Evolutionary conservation across 2,329 filamentous ascomycete species (phyloP).

Genomic region (Arthrobotrys sphaeroides): DNA sequence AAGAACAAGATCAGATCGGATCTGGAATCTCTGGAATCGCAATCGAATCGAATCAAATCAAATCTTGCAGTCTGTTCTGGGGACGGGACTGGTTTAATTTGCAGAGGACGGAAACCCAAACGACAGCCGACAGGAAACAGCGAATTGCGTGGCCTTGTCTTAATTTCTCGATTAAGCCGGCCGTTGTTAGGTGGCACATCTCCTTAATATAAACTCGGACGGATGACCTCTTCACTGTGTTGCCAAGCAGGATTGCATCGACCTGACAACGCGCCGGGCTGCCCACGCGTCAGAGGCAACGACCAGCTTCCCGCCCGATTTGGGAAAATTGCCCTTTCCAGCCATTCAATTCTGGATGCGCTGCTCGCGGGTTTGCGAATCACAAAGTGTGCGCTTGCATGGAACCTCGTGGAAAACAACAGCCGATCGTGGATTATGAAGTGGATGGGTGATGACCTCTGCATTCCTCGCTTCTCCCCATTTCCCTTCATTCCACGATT

Average conservation of each 20-base stretch:
- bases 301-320: constrained; percentile 37
- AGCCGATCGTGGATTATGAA: constrained; percentile 4
- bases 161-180: too few species aligned
- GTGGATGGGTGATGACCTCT: neutral
- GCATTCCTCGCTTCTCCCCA: constrained; percentile 32
- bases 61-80: constrained; percentile 5
- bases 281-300: neutral
- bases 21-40: too few species aligned
- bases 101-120: too few species aligned
- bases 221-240: too few species aligned
- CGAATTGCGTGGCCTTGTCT: constrained; percentile 48
- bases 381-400: neutral
- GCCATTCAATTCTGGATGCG: constrained; percentile 17
- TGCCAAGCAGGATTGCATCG: constrained; percentile 25
- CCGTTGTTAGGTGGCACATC: too few species aligned
- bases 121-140: neutral
- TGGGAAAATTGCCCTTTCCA: constrained; percentile 29
- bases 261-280: constrained; percentile 31
- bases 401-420: constrained; percentile 39
- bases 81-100: too few species aligned
- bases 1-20: neutral
- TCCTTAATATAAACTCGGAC: constrained; percentile 30
- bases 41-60: neutral
- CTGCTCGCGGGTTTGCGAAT: neutral
- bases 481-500: constrained; percentile 4